These are phyloP conservation scores for Suillus hirtellus DNA, from an alignment of 768 basidiomycete species.

Conservation along the genomic window DNA sequence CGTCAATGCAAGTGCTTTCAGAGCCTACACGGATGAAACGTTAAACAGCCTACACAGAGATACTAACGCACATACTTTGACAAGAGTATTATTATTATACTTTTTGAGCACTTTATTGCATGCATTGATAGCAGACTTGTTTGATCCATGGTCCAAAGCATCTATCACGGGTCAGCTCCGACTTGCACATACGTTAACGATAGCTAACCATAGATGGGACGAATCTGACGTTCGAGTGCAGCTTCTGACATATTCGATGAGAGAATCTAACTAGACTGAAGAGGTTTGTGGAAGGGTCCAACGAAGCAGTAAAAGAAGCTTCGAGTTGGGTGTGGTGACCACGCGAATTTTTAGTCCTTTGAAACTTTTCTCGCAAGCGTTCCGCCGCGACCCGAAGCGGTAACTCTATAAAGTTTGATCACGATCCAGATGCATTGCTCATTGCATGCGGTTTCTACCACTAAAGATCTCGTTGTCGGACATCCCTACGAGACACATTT, in stretches of 20 bases:
- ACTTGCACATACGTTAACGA: constrained; percentile 3
- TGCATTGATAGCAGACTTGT: constrained; percentile 81
- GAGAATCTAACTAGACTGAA: constrained; percentile 6
- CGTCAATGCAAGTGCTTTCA: constrained; percentile 83
- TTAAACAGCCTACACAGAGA: constrained; percentile 6
- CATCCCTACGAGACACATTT: background rate
- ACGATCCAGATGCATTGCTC: background rate
- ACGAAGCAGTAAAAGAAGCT: constrained; percentile 11
- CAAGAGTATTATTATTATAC: constrained; percentile 68
- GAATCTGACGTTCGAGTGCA: constrained; percentile 79
- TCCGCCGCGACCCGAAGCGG: constrained; percentile 27
- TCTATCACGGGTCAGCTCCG: constrained; percentile 44
- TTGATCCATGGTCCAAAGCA: constrained; percentile 82
- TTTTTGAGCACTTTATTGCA: constrained; percentile 91
- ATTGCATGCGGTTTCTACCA: background rate
- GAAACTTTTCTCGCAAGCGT: constrained; percentile 22
- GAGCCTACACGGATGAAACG: constrained; percentile 49
- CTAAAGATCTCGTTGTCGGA: background rate
- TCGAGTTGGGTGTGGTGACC: constrained; percentile 8
- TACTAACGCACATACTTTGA: constrained; percentile 51
- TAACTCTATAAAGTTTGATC: constrained; percentile 9
- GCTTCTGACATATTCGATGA: constrained; percentile 45
- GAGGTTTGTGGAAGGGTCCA: constrained; percentile 4
- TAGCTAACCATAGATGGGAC: constrained; percentile 76
- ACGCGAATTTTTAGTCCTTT: constrained; percentile 26